Evolutionary conservation across 2,329 filamentous ascomycete species (phyloP), one percentile per base, ranked within the genome.

Genomic region (Cryphonectria japonica): DNA sequence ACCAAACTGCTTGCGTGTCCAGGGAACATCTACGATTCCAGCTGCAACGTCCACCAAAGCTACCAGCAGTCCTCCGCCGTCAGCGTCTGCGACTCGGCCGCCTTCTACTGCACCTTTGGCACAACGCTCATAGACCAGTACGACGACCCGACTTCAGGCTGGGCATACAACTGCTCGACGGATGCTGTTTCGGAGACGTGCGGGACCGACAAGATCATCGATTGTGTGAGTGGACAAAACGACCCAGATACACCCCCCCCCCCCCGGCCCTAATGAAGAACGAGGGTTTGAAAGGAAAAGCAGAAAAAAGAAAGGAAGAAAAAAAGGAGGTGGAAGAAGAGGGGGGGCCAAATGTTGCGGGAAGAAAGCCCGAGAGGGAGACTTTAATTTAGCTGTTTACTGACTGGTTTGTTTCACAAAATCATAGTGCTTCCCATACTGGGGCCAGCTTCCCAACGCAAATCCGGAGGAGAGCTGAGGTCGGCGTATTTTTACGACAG

Each of bases 41-140:
- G 39, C 16, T 68, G 66, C 32, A 68, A 60, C 32, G 29, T 68
- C 54, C 4, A 62, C 26, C 16, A 61, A 3, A 62, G 37, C 26
- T 68, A 62, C 39, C 54, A 62, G n/a, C 66, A 68, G 26, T 37
- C 57, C 57, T 46, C 66, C 57, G 41, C 54, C 29, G 26, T 62
- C 37, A 37, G 19, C 66, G 19, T 68, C 57, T 68, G 66, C 41
- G 66, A 68, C 39, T 61, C 66, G 16, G n/a, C 39, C 7, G n/a
- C 41, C 41, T 68, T 68, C 57, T 62, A 62, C 39, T 68, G 57
- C 57, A 52, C 39, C 54, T 68, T 62, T n/a, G 66, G 66, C 41
- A 68, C 66, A 39, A 68, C 37, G 11, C 8, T 50, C 39, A 61
- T 68, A 32, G 41, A 26, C 8, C 66, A 68, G 54, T 68, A 68